Evolutionary conservation across 73 alveolate genomes (phyloP), one percentile per base, ranked within the genome.

Genomic region (Symbiodinium pilosum): DNA sequence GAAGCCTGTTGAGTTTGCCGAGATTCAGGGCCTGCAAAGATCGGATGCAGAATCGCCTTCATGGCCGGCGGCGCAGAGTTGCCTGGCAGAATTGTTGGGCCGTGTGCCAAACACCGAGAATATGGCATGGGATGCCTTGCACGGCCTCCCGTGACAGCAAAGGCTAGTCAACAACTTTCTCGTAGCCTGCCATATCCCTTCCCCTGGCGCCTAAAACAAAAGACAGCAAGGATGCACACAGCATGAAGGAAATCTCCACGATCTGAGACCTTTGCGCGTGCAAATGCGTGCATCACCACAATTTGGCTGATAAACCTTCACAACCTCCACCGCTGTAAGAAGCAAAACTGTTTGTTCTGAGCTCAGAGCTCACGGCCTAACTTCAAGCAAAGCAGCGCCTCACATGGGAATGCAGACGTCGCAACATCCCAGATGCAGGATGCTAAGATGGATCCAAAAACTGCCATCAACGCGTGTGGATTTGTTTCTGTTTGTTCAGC

Each of bases 211-310:
- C 81, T 64, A 64, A n/a, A 28, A 64, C 81, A 38, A 64, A 64
- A 38, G 81, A 64, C 81, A 64, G 34, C 81, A 64, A 24, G 30
- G 81, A 64, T 28, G 81, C 81, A 38, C 81, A 64, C 38, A 64
- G 81, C 81, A 64, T 64, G 81, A 64, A 64, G 81, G 38, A 64
- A 64, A 64, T 38, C 81, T 64, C 81, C 81, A 64, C 38, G 12
- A 38, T 64, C 81, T 64, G 81, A 64, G 41, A 64, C 81, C 81
- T 64, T n/a, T 0, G 39, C 41, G 34, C 34, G 81, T 28, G 39
- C 81, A 5, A 16, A 30, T 24, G 81, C 81, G 14, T 14, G 59
- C 59, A 47, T 47, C 59, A 47, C 6, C 6, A 47, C 59, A 47
- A 28, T 6, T 47, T 47, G 59, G 81, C 3, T 38, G 1, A 64